Base-by-base conservation (phyloP, 192 early-diverging fungal genomes). In the Dispira parvispora region DNA sequence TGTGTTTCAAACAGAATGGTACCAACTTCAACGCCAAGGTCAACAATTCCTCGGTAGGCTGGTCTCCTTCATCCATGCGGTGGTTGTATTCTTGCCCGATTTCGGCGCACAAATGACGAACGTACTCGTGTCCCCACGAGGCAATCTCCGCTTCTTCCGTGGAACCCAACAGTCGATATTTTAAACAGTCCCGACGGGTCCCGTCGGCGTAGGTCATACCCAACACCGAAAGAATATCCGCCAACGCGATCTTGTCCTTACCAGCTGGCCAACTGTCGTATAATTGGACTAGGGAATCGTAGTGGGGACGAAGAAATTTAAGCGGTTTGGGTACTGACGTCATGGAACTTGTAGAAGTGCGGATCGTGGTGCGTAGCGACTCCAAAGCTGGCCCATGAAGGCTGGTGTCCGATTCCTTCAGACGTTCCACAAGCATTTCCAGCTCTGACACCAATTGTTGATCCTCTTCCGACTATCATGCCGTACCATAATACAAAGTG, bases 111-210 rank as follows among this genome's bases (percentile, higher is more conserved):
- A 99, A 71, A 64, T 99, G 94, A 81, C 92, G 80, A 64, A 96
- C 96, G 69, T 96, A 99, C 85, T 99, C 96, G 64, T 99, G 96
- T 20, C 96, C 96, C 94, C 94, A 99, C 50, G 86, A 88, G 12
- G 91, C 91, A 61, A 89, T 78, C 44, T 81, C 72, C 53, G 85
- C 81, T 60, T 80, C 77, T 45, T 75, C 84, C 11, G 65, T 62
- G 9, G 87, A 83, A n/a, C 92, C 93, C 42, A 88, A 57, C 23
- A 95, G 72, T 52, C 94, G 80, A 76, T 91, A 99, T 69, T 84
- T 84, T 52, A 99, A 70, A 46, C 84, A 84, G 55, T 88, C 88
- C 23, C 91, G 78, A 66, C 88, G 83, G 60, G 82, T 82, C 20
- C 92, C 94, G 46, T 90, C 89, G 43, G 84, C 76, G 66, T 95